Base-by-base conservation (phyloP, 139 green algal species). In the Yamagishiella unicocca region DNA sequence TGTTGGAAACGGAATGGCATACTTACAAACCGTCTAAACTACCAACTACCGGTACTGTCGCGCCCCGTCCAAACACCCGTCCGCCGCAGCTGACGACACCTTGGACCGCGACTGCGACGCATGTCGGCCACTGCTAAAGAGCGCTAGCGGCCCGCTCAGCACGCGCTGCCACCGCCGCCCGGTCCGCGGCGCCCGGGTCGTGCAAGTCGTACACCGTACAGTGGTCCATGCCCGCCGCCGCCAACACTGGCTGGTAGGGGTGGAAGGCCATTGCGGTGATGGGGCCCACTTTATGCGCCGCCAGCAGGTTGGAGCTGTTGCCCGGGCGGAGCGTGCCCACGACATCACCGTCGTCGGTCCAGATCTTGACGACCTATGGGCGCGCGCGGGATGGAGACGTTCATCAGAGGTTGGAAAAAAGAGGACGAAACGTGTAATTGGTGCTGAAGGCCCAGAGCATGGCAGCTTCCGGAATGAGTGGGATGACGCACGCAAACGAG, bases 191-290 rank as follows among this genome's bases (percentile, higher is more conserved):
- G 0, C 75, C 35, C 1, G 83, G 83, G 42, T 94, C 90, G 81
- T 94, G 86, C 55, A 95, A 74, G 24, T 90, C 92, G 82, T 96
- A 97, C 37, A 97, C 87, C 21, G 88, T 90, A 12, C 95, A 88
- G 58, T 88, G 78, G 89, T 96, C 94, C 2, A 55, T 62, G 45
- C 90, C 92, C 12, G 93, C 96, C 12, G 96, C 95, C 1, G 94
- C 96, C 33, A 99, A 92, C 42, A 95, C 80, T 0, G 96, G 92
- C 45, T 93, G 91, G 93, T 96, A 98, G 12, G 96, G 94, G 89
- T 99, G 95, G 83, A 97, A 99, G 17, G 91, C 92, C 73, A 99
- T 92, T 77, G 82, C 94, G 37, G 84, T 97, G 58, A 98, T 87
- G 22, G 96, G 90, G 25, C 94, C 96, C 64, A 96, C 77, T 40